phyloP scores from a whole-genome alignment of 2,329 filamentous ascomycete species.

The Cladorrhinum sp. region DNA sequence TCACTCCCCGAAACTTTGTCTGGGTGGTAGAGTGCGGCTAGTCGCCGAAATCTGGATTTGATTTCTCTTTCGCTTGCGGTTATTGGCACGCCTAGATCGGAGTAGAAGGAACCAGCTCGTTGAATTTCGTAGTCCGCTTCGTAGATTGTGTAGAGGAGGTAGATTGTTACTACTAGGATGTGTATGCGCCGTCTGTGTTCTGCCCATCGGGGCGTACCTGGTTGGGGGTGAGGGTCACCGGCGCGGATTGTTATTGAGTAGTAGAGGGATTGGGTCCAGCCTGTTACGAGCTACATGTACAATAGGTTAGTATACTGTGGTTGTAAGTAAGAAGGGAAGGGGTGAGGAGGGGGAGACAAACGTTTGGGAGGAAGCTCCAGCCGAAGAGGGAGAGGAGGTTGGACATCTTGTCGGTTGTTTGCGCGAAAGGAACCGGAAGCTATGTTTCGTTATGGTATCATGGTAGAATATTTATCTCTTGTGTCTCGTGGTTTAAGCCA shows the following conservation, averaged over 20 bases:
- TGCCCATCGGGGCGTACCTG: slow-evolving; percentile 65
- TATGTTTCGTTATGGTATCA: neutral
- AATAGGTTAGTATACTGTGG: slow-evolving; percentile 10
- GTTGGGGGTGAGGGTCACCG: slow-evolving; percentile 73
- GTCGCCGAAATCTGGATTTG: slow-evolving; percentile 78
- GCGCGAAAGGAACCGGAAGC: neutral
- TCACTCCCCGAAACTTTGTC: slow-evolving; percentile 63
- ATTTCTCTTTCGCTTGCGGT: slow-evolving; percentile 70
- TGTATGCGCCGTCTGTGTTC: slow-evolving; percentile 79
- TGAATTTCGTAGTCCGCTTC: slow-evolving; percentile 83
- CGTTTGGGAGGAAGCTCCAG: slow-evolving; percentile 56
- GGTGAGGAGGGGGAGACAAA: slow-evolving; percentile 32
- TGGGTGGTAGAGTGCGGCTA: slow-evolving; percentile 72
- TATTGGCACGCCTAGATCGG: slow-evolving; percentile 67
- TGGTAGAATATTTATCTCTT: neutral
- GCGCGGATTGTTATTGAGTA: slow-evolving; percentile 88
- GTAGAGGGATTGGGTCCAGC: slow-evolving; percentile 74
- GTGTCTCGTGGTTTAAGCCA: neutral
- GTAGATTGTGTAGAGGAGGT: slow-evolving; percentile 89
- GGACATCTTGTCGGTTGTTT: slow-evolving; percentile 41
- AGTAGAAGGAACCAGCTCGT: slow-evolving; percentile 72
- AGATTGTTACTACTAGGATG: slow-evolving; percentile 75
- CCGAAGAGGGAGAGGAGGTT: slow-evolving; percentile 52
- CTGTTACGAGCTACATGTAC: slow-evolving; percentile 65
- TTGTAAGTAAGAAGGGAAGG: neutral